Percentiles rank a stretch among this genome's conserved stretches.
Evolutionary conservation across 805 yeast species (phyloP).

Genomic region (Starmerella apis): DNA sequence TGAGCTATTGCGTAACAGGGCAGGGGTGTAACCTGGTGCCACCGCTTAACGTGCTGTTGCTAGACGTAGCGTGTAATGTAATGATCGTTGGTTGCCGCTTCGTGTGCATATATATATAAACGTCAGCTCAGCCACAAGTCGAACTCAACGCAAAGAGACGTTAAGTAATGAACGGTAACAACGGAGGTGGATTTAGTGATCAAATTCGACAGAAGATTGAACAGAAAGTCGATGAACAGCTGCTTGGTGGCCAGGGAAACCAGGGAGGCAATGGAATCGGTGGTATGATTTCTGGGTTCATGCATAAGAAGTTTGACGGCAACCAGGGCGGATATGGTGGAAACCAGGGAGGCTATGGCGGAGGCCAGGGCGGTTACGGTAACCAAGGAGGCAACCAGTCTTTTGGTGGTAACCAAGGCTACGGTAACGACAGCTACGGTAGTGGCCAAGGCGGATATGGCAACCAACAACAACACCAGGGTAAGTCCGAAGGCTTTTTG

Average conservation of each 20-base stretch:
- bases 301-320: conserved; percentile 7
- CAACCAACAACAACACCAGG: background rate
- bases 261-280: conserved; percentile 13
- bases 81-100: background rate
- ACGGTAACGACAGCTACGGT: conserved; percentile 4
- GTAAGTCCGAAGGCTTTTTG: conserved; percentile 1
- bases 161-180: conserved; percentile 2
- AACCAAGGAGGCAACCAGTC: conserved; percentile 6
- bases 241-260: conserved; percentile 8
- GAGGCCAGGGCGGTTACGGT: conserved; percentile 3
- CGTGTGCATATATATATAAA: background rate
- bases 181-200: conserved; percentile 14
- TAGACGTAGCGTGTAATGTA: background rate
- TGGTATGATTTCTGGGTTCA: conserved; percentile 8
- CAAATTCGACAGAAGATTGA: conserved; percentile 12
- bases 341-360: background rate
- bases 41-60: background rate
- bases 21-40: background rate
- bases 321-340: conserved; percentile 4
- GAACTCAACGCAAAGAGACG: background rate
- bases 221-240: conserved; percentile 8
- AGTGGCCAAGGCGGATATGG: conserved; percentile 14
- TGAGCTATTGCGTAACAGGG: background rate
- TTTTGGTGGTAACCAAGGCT: background rate
- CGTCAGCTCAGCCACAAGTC: background rate